Evolutionary conservation across 441 rosid species (phyloP).

Genomic region (Jatropha multifida): DNA sequence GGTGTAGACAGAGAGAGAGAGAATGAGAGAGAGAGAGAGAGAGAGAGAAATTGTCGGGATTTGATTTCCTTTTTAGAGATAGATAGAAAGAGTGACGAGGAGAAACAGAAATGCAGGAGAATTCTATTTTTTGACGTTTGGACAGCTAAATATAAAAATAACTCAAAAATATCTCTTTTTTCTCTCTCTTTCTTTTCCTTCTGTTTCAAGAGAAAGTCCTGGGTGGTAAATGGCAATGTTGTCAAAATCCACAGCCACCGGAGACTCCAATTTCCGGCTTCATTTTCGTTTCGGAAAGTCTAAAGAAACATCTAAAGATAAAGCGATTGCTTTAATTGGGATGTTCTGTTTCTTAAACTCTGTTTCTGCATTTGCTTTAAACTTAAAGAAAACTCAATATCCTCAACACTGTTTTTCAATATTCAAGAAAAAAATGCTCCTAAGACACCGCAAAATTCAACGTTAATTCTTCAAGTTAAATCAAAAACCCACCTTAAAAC

Average conservation of each 20-base stretch:
- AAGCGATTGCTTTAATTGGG: neutral
- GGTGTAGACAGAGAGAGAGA: constrained; percentile 25
- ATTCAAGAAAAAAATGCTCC: constrained; percentile 23
- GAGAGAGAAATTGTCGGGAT: constrained; percentile 45
- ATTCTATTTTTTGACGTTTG: constrained; percentile 42
- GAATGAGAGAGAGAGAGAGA: constrained; percentile 13
- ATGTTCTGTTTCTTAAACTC: neutral
- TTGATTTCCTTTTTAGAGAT: constrained; percentile 24
- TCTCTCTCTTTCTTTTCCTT: neutral
- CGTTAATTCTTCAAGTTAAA: constrained; percentile 32
- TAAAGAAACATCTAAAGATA: neutral
- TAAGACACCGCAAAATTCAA: constrained; percentile 12
- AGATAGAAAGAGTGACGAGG: constrained; percentile 14
- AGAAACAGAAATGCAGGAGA: constrained; percentile 18
- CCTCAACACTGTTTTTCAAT: constrained; percentile 29
- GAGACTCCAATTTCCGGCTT: constrained; percentile 6
- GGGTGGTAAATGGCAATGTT: constrained; percentile 24
- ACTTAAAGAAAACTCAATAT: constrained; percentile 33
- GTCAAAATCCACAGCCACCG: constrained; percentile 23
- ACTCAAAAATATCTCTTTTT: neutral
- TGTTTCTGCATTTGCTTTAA: constrained; percentile 9
- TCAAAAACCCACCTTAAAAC: constrained; percentile 22
- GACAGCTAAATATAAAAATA: constrained; percentile 44
- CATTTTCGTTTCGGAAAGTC: neutral
- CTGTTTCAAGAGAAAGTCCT: constrained; percentile 19